Evolutionary conservation across 2,329 filamentous ascomycete species (phyloP), one percentile per base, ranked within the genome.

Genomic region (Sporothrix pseudoabietina): DNA sequence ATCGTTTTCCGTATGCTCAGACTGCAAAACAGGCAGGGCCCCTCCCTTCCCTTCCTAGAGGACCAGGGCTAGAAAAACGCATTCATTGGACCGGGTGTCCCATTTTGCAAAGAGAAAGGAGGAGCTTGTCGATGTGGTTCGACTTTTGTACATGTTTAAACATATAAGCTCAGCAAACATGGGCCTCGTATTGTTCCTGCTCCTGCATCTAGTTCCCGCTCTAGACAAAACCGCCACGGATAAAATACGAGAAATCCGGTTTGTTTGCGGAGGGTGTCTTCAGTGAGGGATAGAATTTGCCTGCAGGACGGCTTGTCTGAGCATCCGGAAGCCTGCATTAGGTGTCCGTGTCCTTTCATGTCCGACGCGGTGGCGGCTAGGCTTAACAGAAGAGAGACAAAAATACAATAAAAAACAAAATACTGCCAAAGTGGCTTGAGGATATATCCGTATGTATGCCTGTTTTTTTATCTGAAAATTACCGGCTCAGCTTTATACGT

Each of bases 331-430:
- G 12, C 8, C 32, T 30, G 39, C 61, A 30, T 41, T 12, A 16
- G 14, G 14, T 30, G 61, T 66, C 39, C 61, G n/a, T 66, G 61
- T 66, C n/a, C 39, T 66, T 66, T 47, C 22, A n/a, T 66, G 39
- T 47, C 14, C 61, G 12, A 47, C 22, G 39, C n/a, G 2, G 39
- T 66, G 39, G 61, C 61, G n/a, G 61, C 16, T 47, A 16, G 22
- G 39, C 12, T 47, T 66, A 39, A 8, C 10, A 9, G 10, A 22
- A 61, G 19, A 44, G n/a, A 47, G n/a, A 44, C 14, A 39, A 19
- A 61, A 12, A 12, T 19, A 39, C 8, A 22, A 39, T 5, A 41
- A 22, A 19, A 5, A 5, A 35, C 12, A 59, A 9, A 9, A 8
- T 8, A 32, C 47, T 52, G 35, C 30, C 26, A 26, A 26, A 12